Evolutionary conservation across 1,139 yeast genomes (phyloP).

Genomic region (Taphrina confusa): DNA sequence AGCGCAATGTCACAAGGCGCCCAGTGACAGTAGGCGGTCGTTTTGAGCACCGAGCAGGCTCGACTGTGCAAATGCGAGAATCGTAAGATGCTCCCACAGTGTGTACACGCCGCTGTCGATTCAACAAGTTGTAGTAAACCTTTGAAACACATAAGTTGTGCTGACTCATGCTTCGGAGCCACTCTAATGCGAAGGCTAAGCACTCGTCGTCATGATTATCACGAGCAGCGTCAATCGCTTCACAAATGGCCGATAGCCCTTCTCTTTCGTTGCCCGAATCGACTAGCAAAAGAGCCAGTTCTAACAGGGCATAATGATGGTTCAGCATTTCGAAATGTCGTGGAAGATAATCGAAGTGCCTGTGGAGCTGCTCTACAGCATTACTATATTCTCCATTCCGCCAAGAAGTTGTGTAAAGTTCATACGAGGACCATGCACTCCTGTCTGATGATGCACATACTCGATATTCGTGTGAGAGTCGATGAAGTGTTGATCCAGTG

Average conservation of each 20-base stretch:
- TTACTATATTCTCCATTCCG: slow-evolving; percentile 67
- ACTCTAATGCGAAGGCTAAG: slow-evolving; percentile 71
- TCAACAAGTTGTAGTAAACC: too few relatives aligned
- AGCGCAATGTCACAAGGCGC: too few relatives aligned
- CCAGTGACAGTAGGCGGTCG: too few relatives aligned
- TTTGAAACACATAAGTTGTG: not conserved
- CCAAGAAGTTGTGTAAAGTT: slow-evolving; percentile 66
- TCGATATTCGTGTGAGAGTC: too few relatives aligned
- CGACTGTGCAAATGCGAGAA: too few relatives aligned
- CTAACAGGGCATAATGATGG: slow-evolving; percentile 79
- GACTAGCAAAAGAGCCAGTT: slow-evolving; percentile 76
- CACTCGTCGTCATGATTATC: slow-evolving; percentile 78
- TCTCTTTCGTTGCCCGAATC: slow-evolving; percentile 72
- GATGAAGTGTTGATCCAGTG: too few relatives aligned
- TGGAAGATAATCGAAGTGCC: slow-evolving; percentile 84
- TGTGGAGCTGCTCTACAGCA: slow-evolving; percentile 70
- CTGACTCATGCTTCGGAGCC: slow-evolving; percentile 54
- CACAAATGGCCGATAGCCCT: slow-evolving; percentile 71
- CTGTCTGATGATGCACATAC: too few relatives aligned
- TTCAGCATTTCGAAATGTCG: slow-evolving; percentile 53
- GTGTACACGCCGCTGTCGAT: too few relatives aligned
- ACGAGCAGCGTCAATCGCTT: slow-evolving; percentile 83
- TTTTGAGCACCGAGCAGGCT: too few relatives aligned
- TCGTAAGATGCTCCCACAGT: too few relatives aligned
- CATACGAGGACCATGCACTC: too few relatives aligned